Evolutionary conservation across 1,284 basidiomycete genomes (phyloP), one percentile per base, ranked within the genome.

Genomic region (Malassezia caprae): DNA sequence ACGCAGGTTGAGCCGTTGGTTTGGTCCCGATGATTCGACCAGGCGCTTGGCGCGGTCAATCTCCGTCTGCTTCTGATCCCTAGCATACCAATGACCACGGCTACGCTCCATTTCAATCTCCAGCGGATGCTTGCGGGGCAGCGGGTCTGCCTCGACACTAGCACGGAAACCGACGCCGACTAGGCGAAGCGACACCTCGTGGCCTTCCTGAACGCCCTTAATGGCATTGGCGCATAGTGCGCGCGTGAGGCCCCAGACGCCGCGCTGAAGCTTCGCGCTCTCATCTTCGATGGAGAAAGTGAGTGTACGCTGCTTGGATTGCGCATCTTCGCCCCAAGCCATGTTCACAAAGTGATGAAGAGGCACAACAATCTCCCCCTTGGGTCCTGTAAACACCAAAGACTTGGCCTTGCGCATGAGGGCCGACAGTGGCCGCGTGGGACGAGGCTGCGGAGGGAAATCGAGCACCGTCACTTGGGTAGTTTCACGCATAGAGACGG

Each of bases 111-210:
- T 50, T 2, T 69, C 68, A 1, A 60, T 43, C 27, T 68, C 55
- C 19, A 72, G 53, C 17, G 59, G 65, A 26, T 59, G 56, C 3
- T 42, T 51, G 0, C 62, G 51, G 10, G 51, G 67, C 45, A 63
- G 51, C 8, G 89, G 88, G 67, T 91, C 88, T 1, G 82, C 80
- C 77, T 98, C 93, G 52, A 98, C 76, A 1, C 83, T 82, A 3
- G 85, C 91, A 71, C 93, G 81, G 77, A 90, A 98, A 1, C 93
- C 93, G 37, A 98, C 91, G 32, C 93, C 94, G 56, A 96, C 93
- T 55, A 98, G 82, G 63, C 85, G 84, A 19, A 98, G 76, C 12
- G 87, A 83, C 8, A 88, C 80, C 0, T 80, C 81, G 77, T 90
- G 96, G 1, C 91, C 91, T 59, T 85, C 81, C 1, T 87, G 85